Conservation (phyloP, 73 alveolate genomes). For the Strombidium stylifer region DNA sequence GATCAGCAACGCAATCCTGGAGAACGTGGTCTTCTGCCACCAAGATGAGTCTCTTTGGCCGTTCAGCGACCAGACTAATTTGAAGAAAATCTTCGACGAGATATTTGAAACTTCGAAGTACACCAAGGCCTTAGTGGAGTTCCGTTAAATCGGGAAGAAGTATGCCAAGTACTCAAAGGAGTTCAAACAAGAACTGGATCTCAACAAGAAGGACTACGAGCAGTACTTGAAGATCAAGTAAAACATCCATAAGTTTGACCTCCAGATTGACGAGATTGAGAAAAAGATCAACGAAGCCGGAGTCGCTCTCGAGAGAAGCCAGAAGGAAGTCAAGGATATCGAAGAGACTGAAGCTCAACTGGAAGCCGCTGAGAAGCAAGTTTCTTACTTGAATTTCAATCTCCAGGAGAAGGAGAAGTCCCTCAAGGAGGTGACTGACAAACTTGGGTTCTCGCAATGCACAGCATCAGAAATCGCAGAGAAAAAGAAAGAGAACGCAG, state of each 20-base stretch:
- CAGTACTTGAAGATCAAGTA: conserved; percentile 70
- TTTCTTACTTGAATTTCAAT: too few species aligned
- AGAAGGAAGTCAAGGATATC: not conserved
- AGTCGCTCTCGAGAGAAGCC: conserved; percentile 17
- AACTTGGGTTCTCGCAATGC: not conserved
- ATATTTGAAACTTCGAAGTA: conserved; percentile 92
- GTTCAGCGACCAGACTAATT: conserved; percentile 89
- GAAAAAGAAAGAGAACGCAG: too few species aligned
- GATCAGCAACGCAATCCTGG: conserved; percentile 86
- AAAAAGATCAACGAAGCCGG: conserved; percentile 54
- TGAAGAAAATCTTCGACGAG: conserved; percentile 96
- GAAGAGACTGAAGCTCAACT: conserved; percentile 8
- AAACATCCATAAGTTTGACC: conserved; percentile 52
- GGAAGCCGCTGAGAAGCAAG: not conserved
- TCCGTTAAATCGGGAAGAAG: conserved; percentile 73
- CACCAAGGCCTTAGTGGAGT: conserved; percentile 79
- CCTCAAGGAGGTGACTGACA: not conserved
- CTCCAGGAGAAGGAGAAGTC: not conserved
- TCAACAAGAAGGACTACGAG: conserved; percentile 75
- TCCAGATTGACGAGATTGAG: conserved; percentile 34
- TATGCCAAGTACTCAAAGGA: conserved; percentile 73
- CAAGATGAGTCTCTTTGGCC: conserved; percentile 98
- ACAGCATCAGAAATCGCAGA: too few species aligned
- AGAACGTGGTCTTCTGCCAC: conserved; percentile 96
- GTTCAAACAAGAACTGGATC: conserved; percentile 68